A percentile compares a stretch with the other conserved stretches of the same genome.
phyloP scores from a whole-genome alignment of 1,284 basidiomycete species.

The Ceratobasidium sp. region DNA sequence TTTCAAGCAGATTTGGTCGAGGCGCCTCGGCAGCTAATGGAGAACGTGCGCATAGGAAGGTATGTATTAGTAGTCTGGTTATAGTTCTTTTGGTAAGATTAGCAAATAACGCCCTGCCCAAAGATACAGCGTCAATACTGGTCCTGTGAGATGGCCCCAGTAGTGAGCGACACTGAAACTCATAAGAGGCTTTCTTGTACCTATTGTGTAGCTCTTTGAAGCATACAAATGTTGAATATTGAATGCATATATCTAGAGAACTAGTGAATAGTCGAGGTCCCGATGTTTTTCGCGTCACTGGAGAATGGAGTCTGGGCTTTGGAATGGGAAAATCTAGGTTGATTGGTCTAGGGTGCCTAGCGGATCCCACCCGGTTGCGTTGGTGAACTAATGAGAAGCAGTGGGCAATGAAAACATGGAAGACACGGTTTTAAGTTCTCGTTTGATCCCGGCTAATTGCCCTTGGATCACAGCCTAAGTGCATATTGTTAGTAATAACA shows the following conservation, averaged over 20 bases:
- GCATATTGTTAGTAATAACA: neutral
- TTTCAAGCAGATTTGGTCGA: constrained; percentile 39
- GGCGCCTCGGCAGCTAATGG: constrained; percentile 31
- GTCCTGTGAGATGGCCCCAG: constrained; percentile 17
- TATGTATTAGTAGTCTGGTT: neutral
- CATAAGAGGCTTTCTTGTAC: neutral
- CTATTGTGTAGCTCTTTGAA: too few species aligned
- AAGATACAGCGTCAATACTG: constrained; percentile 19
- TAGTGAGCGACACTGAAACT: neutral
- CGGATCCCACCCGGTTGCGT: neutral
- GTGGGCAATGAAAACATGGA: constrained; percentile 27
- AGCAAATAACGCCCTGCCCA: neutral
- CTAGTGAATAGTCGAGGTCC: too few species aligned
- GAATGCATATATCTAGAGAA: too few species aligned
- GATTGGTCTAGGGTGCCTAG: neutral
- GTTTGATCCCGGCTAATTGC: constrained; percentile 8
- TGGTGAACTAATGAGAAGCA: neutral
- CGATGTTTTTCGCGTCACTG: too few species aligned
- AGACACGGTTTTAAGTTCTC: constrained; percentile 13
- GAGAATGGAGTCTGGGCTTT: neutral
- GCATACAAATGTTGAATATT: too few species aligned
- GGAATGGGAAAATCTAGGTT: neutral
- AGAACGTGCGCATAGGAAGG: constrained; percentile 36
- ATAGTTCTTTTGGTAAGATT: neutral
- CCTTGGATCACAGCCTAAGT: constrained; percentile 1